Percentiles rank a stretch among this genome's conserved stretches.
Conservation (phyloP, 2,329 filamentous ascomycete species). For the Stagonosporopsis rhizophila region DNA sequence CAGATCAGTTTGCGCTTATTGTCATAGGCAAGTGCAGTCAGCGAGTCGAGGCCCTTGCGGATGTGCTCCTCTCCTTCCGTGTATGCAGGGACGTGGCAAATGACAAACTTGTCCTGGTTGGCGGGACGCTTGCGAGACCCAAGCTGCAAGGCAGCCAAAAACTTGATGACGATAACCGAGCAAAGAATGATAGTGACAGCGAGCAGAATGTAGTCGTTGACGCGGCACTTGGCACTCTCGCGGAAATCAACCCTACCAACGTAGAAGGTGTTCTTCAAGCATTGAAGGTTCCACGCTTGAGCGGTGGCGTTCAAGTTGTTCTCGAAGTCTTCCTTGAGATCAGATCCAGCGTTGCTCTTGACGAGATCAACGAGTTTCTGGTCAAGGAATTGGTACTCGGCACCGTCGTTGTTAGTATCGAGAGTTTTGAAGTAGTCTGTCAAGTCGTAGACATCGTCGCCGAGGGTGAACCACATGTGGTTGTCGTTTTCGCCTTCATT, state of each 20-base stretch:
- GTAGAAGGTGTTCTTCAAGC: slow-evolving; percentile 84
- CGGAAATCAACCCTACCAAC: slow-evolving; percentile 87
- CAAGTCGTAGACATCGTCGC: slow-evolving; percentile 82
- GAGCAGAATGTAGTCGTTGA: slow-evolving; percentile 90
- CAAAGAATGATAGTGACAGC: slow-evolving; percentile 87
- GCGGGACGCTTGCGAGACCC: slow-evolving; percentile 88
- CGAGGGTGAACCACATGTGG: slow-evolving; percentile 81
- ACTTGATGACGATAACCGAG: slow-evolving; percentile 82
- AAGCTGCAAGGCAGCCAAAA: slow-evolving; percentile 90
- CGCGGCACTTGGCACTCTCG: slow-evolving; percentile 74
- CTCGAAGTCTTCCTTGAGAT: slow-evolving; percentile 75
- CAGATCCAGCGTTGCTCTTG: slow-evolving; percentile 76
- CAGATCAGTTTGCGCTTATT: slow-evolving; percentile 98
- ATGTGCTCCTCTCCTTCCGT: slow-evolving; percentile 97
- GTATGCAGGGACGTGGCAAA: slow-evolving; percentile 96
- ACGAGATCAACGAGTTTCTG: slow-evolving; percentile 70
- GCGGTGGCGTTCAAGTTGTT: slow-evolving; percentile 58
- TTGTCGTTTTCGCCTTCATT: slow-evolving; percentile 70
- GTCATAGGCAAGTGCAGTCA: slow-evolving; percentile 94
- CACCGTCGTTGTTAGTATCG: slow-evolving; percentile 62
- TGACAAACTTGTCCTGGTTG: slow-evolving; percentile 97
- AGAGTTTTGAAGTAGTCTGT: slow-evolving; percentile 89
- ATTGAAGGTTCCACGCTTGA: slow-evolving; percentile 76
- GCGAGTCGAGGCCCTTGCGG: slow-evolving; percentile 88
- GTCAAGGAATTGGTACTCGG: slow-evolving; percentile 76